These are phyloP conservation scores for Alternaria triticina DNA, from an alignment of 2,329 filamentous ascomycete species.

Conservation along the genomic window DNA sequence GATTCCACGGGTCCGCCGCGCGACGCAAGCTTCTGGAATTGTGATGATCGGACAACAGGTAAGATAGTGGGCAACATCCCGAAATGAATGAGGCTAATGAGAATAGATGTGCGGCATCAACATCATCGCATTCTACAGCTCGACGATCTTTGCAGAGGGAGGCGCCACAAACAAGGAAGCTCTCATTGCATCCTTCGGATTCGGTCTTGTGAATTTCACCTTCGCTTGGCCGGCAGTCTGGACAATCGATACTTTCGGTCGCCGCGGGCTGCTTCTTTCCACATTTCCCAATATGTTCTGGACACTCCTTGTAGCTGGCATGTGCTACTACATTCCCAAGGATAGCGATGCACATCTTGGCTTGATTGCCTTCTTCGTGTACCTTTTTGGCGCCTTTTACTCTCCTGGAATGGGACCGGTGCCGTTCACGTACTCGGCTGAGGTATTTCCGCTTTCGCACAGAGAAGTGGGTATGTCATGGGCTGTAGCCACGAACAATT, in stretches of 20 bases:
- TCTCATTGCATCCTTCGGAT: constrained; percentile 64
- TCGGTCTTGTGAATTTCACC: constrained; percentile 64
- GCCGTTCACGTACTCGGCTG: constrained; percentile 50
- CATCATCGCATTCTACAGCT: constrained; percentile 60
- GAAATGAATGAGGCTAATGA: background rate
- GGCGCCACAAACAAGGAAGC: constrained; percentile 51
- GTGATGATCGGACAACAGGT: constrained; percentile 74
- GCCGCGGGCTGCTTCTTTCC: constrained; percentile 57
- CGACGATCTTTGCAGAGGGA: constrained; percentile 57
- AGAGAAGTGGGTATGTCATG: constrained; percentile 75
- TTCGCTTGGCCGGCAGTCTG: constrained; percentile 66
- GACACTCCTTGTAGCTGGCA: constrained; percentile 55
- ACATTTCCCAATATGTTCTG: constrained; percentile 60
- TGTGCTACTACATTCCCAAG: constrained; percentile 60
- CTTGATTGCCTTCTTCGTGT: constrained; percentile 63
- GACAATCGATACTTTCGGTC: constrained; percentile 60
- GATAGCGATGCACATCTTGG: constrained; percentile 52
- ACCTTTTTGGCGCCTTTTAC: constrained; percentile 58
- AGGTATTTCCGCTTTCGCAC: constrained; percentile 74
- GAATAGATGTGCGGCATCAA: constrained; percentile 58
- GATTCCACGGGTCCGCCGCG: constrained; percentile 71
- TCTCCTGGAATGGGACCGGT: constrained; percentile 58
- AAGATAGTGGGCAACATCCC: background rate
- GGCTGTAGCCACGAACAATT: constrained; percentile 70
- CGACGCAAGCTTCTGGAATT: constrained; percentile 76